phyloP scores from a whole-genome alignment of 345 rosid species.

The Lepidium aucheri region DNA sequence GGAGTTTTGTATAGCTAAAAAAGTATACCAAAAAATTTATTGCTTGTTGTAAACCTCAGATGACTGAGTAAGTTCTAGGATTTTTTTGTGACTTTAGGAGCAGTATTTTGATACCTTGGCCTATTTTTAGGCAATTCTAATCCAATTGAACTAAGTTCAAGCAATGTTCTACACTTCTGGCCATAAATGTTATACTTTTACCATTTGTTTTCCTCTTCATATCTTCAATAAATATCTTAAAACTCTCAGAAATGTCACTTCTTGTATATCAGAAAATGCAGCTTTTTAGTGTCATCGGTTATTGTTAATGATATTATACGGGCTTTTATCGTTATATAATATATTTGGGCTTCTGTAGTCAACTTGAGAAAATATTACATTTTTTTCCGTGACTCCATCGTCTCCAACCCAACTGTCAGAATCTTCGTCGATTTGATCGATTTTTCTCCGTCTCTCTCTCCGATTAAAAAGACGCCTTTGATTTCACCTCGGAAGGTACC shows the following conservation, averaged over 20 bases:
- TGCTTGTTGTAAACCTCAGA: not conserved
- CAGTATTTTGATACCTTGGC: not conserved
- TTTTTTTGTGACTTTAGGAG: not conserved
- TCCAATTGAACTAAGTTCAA: not conserved
- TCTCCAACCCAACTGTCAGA: constrained; percentile 20
- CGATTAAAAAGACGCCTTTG: not conserved
- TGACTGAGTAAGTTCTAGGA: not conserved
- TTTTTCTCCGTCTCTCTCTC: not conserved
- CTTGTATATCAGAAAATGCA: too few relatives aligned
- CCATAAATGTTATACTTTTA: not conserved
- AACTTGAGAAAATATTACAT: not conserved
- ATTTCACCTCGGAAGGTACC: constrained; percentile 15
- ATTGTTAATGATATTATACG: not conserved
- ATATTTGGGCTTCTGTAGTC: not conserved
- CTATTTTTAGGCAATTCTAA: not conserved
- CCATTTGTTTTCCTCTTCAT: not conserved
- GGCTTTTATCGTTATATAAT: not conserved
- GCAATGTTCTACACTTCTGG: not conserved
- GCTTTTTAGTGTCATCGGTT: not conserved
- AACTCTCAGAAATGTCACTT: not conserved
- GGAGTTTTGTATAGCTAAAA: constrained; percentile 7
- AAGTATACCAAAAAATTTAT: not conserved
- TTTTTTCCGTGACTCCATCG: constrained; percentile 15
- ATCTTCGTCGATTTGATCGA: constrained; percentile 22
- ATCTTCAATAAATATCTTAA: not conserved